These are phyloP conservation scores for Aspergillus chevalieri DNA, from an alignment of 2,329 filamentous ascomycete species.

Conservation along the genomic window DNA sequence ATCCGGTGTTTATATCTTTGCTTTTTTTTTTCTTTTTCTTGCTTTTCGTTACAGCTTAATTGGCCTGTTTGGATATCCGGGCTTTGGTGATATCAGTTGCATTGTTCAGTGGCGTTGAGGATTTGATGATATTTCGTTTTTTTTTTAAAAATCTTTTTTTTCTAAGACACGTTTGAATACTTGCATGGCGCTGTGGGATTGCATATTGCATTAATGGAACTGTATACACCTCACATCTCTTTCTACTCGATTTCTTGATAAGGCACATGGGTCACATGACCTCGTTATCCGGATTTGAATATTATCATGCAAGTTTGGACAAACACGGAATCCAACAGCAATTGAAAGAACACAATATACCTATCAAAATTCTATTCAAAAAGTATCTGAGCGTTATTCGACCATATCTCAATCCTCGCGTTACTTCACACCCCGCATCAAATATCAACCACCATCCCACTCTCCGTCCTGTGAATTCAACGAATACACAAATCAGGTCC, in stretches of 20 bases:
- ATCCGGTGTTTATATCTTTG: background rate
- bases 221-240: background rate
- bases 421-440: too few species aligned
- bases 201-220: background rate
- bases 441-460: background rate
- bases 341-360: too few species aligned
- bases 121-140: conserved; percentile 1
- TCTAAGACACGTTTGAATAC: conserved; percentile 2
- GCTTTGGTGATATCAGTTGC: conserved; percentile 3
- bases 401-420: too few species aligned
- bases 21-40: conserved; percentile 1
- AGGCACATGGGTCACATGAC: background rate
- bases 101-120: conserved; percentile 8
- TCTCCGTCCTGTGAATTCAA: background rate
- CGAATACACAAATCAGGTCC: background rate
- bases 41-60: background rate
- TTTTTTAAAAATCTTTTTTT: background rate
- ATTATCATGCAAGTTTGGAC: too few species aligned
- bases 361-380: too few species aligned
- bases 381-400: too few species aligned
- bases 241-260: background rate
- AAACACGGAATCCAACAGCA: too few species aligned
- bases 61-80: conserved; percentile 3
- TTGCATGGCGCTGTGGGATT: conserved; percentile 4
- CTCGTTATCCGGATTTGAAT: background rate